Conservation (phyloP, 2,329 filamentous ascomycete species). For the Aspergillus candidus region DNA sequence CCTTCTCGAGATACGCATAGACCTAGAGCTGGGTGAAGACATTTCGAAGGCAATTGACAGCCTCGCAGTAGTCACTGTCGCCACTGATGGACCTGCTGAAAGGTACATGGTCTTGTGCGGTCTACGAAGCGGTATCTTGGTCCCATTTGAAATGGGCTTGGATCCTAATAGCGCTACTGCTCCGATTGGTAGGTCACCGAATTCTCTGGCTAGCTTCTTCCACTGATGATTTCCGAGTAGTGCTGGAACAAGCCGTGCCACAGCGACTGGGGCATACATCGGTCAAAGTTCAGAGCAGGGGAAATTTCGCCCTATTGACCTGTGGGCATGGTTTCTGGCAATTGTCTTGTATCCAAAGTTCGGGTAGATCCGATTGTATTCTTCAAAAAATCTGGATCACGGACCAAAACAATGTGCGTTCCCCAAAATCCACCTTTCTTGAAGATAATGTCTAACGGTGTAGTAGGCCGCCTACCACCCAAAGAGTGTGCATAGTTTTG, state of each 20-base stretch:
- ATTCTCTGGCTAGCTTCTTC: neutral
- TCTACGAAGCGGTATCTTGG: constrained; percentile 40
- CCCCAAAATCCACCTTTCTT: neutral
- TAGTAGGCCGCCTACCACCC: constrained; percentile 35
- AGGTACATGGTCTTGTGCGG: constrained; percentile 38
- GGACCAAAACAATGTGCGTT: constrained; percentile 37
- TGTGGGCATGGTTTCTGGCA: constrained; percentile 37
- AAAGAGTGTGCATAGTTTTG: constrained; percentile 28
- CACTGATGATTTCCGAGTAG: constrained; percentile 18
- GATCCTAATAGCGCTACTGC: constrained; percentile 12
- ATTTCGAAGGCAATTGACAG: constrained; percentile 33
- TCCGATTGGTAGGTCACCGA: constrained; percentile 23
- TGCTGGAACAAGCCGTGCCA: constrained; percentile 24
- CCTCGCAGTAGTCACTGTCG: constrained; percentile 23
- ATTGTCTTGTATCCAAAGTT: constrained; percentile 22
- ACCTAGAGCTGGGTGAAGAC: constrained; percentile 17
- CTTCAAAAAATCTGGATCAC: constrained; percentile 37
- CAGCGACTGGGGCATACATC: constrained; percentile 33
- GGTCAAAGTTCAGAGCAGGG: constrained; percentile 28
- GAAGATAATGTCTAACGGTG: constrained; percentile 10
- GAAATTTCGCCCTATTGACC: constrained; percentile 27
- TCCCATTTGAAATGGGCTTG: constrained; percentile 30
- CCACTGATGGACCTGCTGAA: constrained; percentile 6
- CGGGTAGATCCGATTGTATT: constrained; percentile 20
- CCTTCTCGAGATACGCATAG: constrained; percentile 21